phyloP scores from a whole-genome alignment of 1,284 basidiomycete genomes.

The Bondarzewia mesenterica region DNA sequence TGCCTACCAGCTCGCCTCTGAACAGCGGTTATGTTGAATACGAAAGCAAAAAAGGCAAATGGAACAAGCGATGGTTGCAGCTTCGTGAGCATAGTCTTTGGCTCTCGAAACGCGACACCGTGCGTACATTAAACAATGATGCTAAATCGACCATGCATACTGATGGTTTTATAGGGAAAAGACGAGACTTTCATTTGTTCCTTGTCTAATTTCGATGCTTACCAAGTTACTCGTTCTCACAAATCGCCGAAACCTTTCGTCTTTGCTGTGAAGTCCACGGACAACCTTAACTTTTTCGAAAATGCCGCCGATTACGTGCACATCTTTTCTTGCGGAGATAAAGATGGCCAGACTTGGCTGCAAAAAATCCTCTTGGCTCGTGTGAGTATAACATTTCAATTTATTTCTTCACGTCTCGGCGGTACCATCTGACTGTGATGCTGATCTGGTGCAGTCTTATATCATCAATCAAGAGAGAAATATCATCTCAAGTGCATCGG shows the following conservation, averaged over 20 bases:
- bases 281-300: slow-evolving; percentile 79
- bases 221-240: slow-evolving; percentile 60
- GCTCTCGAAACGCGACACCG: slow-evolving; percentile 81
- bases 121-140: slow-evolving; percentile 28
- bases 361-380: slow-evolving; percentile 70
- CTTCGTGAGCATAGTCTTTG: slow-evolving; percentile 79
- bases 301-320: slow-evolving; percentile 80
- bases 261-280: slow-evolving; percentile 83
- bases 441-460: slow-evolving; percentile 51
- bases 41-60: slow-evolving; percentile 85
- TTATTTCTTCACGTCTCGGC: background rate
- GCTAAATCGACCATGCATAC: slow-evolving; percentile 2
- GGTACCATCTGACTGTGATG: slow-evolving; percentile 8
- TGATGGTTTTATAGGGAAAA: slow-evolving; percentile 52
- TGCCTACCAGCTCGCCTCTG: slow-evolving; percentile 65
- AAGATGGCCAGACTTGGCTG: slow-evolving; percentile 62
- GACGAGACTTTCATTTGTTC: slow-evolving; percentile 76
- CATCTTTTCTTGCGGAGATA: slow-evolving; percentile 67
- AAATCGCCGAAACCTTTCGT: slow-evolving; percentile 74
- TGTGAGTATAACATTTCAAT: slow-evolving; percentile 34
- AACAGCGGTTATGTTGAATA: slow-evolving; percentile 74
- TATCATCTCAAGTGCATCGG: slow-evolving; percentile 42
- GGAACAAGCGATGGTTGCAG: slow-evolving; percentile 84
- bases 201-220: slow-evolving; percentile 80
- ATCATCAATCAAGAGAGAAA: slow-evolving; percentile 71